A percentile compares a stretch with the other conserved stretches of the same genome.
phyloP scores from a whole-genome alignment of 371 early-diverging fungal genomes.

The Mortierella sp. region DNA sequence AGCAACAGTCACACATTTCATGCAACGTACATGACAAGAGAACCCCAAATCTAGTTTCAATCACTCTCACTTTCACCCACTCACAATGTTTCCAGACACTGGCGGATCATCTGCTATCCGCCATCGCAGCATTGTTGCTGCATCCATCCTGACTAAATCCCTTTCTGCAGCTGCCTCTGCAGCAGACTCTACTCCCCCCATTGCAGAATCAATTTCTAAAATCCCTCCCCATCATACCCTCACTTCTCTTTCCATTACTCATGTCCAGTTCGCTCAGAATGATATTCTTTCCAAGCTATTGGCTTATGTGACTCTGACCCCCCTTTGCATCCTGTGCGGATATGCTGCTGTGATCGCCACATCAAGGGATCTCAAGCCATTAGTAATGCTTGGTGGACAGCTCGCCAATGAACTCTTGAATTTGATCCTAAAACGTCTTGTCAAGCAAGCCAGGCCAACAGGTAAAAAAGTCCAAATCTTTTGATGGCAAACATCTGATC shows the following conservation, averaged over 20 bases:
- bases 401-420: conserved; percentile 85
- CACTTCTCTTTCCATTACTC: conserved; percentile 78
- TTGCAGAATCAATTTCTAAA: conserved; percentile 12
- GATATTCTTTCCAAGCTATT: conserved; percentile 67
- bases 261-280: conserved; percentile 74
- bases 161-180: not conserved
- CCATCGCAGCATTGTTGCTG: conserved; percentile 15
- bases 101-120: conserved; percentile 9
- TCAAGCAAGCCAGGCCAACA: conserved; percentile 82
- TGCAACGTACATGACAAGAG: not conserved
- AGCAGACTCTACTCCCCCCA: not conserved
- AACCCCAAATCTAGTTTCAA: not conserved
- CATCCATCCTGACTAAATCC: not conserved
- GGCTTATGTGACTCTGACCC: conserved; percentile 83
- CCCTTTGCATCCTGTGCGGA: conserved; percentile 83
- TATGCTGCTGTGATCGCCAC: conserved; percentile 81
- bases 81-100: not conserved
- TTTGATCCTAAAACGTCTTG: conserved; percentile 72
- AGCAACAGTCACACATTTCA: not conserved
- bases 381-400: conserved; percentile 85
- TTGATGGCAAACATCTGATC: not conserved
- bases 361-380: conserved; percentile 82
- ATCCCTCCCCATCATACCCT: conserved; percentile 55
- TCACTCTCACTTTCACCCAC: not conserved
- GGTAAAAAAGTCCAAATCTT: conserved; percentile 60